Percentiles rank a stretch among this genome's conserved stretches.
These are phyloP conservation scores for Madurella fahalii DNA, from an alignment of 2,329 filamentous ascomycete species.

Conservation along the genomic window DNA sequence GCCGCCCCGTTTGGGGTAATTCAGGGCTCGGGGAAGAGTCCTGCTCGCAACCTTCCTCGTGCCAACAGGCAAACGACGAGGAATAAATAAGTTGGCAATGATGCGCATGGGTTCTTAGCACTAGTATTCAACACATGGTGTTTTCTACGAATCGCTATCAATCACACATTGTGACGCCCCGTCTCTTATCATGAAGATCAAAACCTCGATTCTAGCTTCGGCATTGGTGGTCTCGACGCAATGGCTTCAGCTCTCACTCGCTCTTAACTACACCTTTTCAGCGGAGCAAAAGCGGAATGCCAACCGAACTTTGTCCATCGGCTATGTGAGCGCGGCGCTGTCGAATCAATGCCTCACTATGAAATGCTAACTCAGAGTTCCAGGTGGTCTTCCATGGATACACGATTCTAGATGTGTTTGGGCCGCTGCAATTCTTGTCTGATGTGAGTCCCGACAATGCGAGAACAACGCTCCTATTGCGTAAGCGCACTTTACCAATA, in stretches of 20 bases:
- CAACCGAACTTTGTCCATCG: not conserved
- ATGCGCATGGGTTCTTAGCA: too few relatives aligned
- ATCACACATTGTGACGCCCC: too few relatives aligned
- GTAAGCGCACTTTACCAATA: not conserved
- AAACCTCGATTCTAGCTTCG: not conserved
- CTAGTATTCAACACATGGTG: too few relatives aligned
- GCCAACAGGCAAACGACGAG: too few relatives aligned
- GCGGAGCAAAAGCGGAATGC: not conserved
- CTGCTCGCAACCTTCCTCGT: too few relatives aligned
- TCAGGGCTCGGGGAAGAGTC: too few relatives aligned
- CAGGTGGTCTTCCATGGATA: slow-evolving; percentile 14
- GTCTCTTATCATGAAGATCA: not conserved
- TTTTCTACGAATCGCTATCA: too few relatives aligned
- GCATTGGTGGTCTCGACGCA: not conserved
- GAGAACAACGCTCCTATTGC: too few relatives aligned
- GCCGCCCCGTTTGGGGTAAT: too few relatives aligned
- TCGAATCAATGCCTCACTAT: not conserved
- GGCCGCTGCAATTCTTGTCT: slow-evolving; percentile 13
- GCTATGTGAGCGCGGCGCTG: not conserved
- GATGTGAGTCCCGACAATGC: not conserved
- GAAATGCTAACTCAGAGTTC: not conserved
- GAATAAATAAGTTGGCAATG: too few relatives aligned
- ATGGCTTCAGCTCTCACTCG: not conserved
- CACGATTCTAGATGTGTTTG: slow-evolving; percentile 15
- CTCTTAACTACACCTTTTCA: not conserved